Evolutionary conservation across 305 asterid species (phyloP).

Genomic region (Fraxinus greggii): DNA sequence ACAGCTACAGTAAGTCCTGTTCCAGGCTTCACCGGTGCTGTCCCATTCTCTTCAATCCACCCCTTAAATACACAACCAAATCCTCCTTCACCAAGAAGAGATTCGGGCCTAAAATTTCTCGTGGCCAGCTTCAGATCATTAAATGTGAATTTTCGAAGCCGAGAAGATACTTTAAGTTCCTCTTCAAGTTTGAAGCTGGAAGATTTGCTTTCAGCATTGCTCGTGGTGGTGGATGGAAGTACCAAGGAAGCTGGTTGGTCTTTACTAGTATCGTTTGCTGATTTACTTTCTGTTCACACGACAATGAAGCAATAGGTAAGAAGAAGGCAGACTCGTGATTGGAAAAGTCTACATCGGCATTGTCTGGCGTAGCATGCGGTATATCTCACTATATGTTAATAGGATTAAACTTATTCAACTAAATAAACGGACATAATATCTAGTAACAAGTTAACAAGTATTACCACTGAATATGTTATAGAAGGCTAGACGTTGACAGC

Average conservation of each 20-base stretch:
- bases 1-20: conserved; percentile 97
- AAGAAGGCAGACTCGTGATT: not conserved
- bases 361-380: not conserved
- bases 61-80: conserved; percentile 96
- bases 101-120: conserved; percentile 86
- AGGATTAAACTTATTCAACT: not conserved
- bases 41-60: conserved; percentile 94
- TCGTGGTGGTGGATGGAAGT: conserved; percentile 53
- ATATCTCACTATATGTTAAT: not conserved
- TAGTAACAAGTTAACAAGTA: not conserved
- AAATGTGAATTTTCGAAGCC: conserved; percentile 76
- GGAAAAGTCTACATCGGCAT: not conserved
- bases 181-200: conserved; percentile 75
- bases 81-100: conserved; percentile 97
- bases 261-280: conserved; percentile 58
- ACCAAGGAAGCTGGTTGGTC: conserved; percentile 63
- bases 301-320: conserved; percentile 13
- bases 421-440: not conserved
- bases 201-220: conserved; percentile 69
- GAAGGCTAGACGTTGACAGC: not conserved
- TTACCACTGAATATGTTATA: not conserved
- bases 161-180: conserved; percentile 78
- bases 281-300: conserved; percentile 60
- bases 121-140: conserved; percentile 86
- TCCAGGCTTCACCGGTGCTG: conserved; percentile 96